Evolutionary conservation across 305 asterid genomes (phyloP), one percentile per base, ranked within the genome.

Genomic region (Coffea humblotiana): DNA sequence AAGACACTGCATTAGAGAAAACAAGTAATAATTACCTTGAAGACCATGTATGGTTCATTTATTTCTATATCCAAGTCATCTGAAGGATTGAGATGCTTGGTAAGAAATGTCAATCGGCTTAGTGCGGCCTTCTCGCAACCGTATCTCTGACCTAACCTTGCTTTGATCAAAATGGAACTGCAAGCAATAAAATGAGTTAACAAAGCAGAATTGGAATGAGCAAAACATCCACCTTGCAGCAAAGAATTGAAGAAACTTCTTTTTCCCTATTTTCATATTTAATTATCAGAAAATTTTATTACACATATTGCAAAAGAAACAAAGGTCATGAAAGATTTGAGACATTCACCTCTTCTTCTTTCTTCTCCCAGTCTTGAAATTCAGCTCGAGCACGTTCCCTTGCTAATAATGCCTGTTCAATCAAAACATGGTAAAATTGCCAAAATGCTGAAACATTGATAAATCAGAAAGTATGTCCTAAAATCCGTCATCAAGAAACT

Each of bases 351-450:
- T 94, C 97, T 83, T 94, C 98, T 85, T 94, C 97, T 86, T 93
- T 94, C 93, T 94, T 94, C 90, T 94, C 98, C 98, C 97, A 94
- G 84, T 94, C 97, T 43, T 94, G 96, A 84, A 90, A 91, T 87
- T 94, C 98, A 74, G 98, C 98, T 77, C 96, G 92, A 40, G 97
- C 98, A 69, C 97, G 93, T 87, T 94, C 97, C 86, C 97, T 91
- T 21, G 97, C 97, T 85, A 94, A 78, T 85, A 91, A 82, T 61
- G 97, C 96, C 98, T 92, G 79, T 52, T 71, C 82, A 83, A 65
- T 60, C 68, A 84, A 67, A 48, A 65, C 77, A 77, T 63, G 19
- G 10, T 23, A 21, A 61, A 54, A 76, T 69, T 76, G 79, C 81
- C 69, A 48, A 27, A 16, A 21, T 37, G 19, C 3, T 11, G 19